Conservation (phyloP, 2,329 filamentous ascomycete genomes). For the Exserohilum rostratum region DNA sequence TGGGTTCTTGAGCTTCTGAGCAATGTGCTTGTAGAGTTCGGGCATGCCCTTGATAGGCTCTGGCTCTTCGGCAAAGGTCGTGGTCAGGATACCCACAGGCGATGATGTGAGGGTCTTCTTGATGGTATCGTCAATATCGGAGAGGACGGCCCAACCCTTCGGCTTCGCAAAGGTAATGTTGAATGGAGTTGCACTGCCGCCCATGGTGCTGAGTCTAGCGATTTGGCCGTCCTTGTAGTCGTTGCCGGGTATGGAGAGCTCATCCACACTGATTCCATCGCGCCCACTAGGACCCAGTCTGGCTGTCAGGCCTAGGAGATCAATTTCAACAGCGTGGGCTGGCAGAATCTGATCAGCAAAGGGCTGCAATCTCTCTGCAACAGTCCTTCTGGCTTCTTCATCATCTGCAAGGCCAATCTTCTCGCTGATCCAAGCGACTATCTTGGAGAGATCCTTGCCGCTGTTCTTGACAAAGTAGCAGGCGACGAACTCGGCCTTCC, state of each 20-base stretch:
- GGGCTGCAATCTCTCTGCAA: constrained; percentile 72
- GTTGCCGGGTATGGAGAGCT: constrained; percentile 56
- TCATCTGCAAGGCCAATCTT: constrained; percentile 66
- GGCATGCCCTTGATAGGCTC: constrained; percentile 80
- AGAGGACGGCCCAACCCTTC: constrained; percentile 84
- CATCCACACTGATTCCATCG: constrained; percentile 73
- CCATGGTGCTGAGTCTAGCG: constrained; percentile 38
- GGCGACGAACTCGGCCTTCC: constrained; percentile 83
- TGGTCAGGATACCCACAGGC: constrained; percentile 77
- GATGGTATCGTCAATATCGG: constrained; percentile 94
- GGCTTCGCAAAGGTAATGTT: constrained; percentile 76
- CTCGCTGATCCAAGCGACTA: constrained; percentile 73
- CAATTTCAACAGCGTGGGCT: constrained; percentile 69
- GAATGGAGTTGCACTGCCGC: constrained; percentile 59
- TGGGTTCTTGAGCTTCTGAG: constrained; percentile 62
- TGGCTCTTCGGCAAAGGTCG: constrained; percentile 81
- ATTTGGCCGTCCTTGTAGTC: constrained; percentile 46
- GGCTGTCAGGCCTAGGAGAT: constrained; percentile 56
- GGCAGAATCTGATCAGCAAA: constrained; percentile 80
- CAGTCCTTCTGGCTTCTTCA: constrained; percentile 61
- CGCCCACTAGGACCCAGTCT: constrained; percentile 70
- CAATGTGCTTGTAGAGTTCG: constrained; percentile 74
- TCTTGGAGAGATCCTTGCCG: constrained; percentile 68
- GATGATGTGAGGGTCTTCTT: constrained; percentile 85
- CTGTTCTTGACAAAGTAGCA: constrained; percentile 79